Percentiles rank a stretch among this genome's conserved stretches.
phyloP scores from a whole-genome alignment of 371 early-diverging fungal genomes.

The Rhizopus microsporus region DNA sequence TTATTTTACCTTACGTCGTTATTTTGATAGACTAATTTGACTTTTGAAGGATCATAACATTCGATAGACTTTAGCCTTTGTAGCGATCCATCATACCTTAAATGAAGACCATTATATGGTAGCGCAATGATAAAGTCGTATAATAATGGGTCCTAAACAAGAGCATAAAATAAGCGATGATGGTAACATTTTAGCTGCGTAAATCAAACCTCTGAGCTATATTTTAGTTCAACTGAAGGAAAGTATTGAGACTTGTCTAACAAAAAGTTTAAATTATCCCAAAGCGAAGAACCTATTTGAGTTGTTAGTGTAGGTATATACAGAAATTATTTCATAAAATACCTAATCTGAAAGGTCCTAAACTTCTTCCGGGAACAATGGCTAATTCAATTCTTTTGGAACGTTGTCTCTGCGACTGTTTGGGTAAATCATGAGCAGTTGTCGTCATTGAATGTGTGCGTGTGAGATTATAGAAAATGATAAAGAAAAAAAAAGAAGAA shows the following conservation, averaged over 20 bases:
- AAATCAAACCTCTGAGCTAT: conserved; percentile 57
- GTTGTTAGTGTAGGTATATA: not conserved
- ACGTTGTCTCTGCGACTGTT: conserved; percentile 18
- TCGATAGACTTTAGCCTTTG: conserved; percentile 69
- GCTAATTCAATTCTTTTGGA: conserved; percentile 54
- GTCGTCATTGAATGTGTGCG: conserved; percentile 2
- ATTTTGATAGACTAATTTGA: conserved; percentile 64
- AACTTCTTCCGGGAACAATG: conserved; percentile 56
- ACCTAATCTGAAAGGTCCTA: conserved; percentile 63
- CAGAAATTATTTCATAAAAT: conserved; percentile 9
- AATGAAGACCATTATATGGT: conserved; percentile 60
- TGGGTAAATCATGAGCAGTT: conserved; percentile 2
- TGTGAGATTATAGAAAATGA: conserved; percentile 7
- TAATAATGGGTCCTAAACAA: conserved; percentile 54
- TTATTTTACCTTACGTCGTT: conserved; percentile 62
- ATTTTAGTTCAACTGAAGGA: conserved; percentile 69
- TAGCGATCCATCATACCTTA: conserved; percentile 63
- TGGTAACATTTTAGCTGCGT: not conserved
- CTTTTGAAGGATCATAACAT: conserved; percentile 62
- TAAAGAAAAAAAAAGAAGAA: not conserved
- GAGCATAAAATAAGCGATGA: conserved; percentile 1
- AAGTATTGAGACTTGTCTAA: conserved; percentile 54
- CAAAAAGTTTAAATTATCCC: conserved; percentile 55
- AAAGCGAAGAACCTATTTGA: conserved; percentile 54
- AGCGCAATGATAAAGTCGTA: conserved; percentile 65